Base-by-base conservation (phyloP, 345 rosid species). In the Citrus mangshanensis region DNA sequence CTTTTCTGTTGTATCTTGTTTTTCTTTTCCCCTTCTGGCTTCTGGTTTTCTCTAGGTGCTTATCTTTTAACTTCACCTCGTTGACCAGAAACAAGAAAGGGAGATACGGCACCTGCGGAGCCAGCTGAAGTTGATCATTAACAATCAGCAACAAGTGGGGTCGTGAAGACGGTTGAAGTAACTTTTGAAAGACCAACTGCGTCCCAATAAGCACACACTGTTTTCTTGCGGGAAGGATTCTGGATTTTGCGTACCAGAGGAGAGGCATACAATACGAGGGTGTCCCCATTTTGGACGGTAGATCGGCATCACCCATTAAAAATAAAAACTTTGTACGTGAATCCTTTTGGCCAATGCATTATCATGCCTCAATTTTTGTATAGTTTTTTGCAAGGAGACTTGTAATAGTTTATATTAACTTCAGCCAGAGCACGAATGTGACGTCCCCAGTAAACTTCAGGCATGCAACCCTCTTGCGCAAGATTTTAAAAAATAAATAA, bases 41-140 rank as follows among this genome's bases (percentile, higher is more conserved):
- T 38, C 62, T 55, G 37, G 40, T 49, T 65, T 66, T 27, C n/a
- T 34, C 25, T 14, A n/a, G 9, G 42, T 62, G 13, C 13, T 76
- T 34, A 18, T 37, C 49, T 66, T 67, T 34, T 7, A 64, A 34
- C 21, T n/a, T 76, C 13, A 51, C 19, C 1, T 5, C 13, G 1
- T 40, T 68, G 56, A 28, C 21, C 51, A 86, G 88, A 16, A 18
- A 32, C 88, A 85, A 42, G 78, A 9, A 30, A 76, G 72, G 70
- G 77, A 77, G 69, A 82, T 68, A 18, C 68, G 49, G 21, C 34
- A 25, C 61, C 27, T 75, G 13, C 49, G 32, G 54, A 72, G 65
- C 4, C 78, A 49, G 81, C 80, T 77, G 37, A 78, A 72, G 72
- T 42, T 19, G 77, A 75, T 61, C 13, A 2, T 19, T 66, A 25